Conservation (phyloP, 23 red algal species). For the Gracilaria domingensis region DNA sequence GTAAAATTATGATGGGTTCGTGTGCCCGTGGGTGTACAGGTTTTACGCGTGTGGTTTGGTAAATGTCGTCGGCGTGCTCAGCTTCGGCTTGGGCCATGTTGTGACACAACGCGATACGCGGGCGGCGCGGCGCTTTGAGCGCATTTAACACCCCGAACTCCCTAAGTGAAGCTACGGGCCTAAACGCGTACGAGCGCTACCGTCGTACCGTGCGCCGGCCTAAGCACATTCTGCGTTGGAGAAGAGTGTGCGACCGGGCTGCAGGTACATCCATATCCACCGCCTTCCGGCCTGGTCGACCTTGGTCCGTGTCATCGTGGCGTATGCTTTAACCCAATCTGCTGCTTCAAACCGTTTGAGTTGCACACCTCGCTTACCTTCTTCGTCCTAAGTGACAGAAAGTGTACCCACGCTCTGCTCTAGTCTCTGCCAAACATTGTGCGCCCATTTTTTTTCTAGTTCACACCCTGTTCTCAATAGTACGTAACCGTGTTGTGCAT, state of each 20-base stretch:
- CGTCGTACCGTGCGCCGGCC: neutral
- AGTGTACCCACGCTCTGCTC: neutral
- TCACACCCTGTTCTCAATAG: neutral
- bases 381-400: neutral
- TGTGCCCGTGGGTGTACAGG: neutral
- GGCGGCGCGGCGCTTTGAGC: too few species aligned
- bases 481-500: neutral
- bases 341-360: neutral
- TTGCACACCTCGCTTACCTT: neutral
- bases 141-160: too few species aligned
- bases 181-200: neutral
- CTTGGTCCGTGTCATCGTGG: neutral
- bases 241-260: neutral
- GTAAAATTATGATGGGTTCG: neutral
- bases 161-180: neutral
- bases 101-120: too few species aligned
- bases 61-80: too few species aligned
- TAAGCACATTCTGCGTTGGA: neutral
- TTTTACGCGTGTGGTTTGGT: conserved; percentile 5
- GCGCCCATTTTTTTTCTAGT: neutral
- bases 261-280: neutral
- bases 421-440: neutral
- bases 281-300: neutral
- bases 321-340: neutral
- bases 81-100: too few species aligned